Evolutionary conservation across 2,329 filamentous ascomycete genomes (phyloP).

Genomic region (Periconia sp.): DNA sequence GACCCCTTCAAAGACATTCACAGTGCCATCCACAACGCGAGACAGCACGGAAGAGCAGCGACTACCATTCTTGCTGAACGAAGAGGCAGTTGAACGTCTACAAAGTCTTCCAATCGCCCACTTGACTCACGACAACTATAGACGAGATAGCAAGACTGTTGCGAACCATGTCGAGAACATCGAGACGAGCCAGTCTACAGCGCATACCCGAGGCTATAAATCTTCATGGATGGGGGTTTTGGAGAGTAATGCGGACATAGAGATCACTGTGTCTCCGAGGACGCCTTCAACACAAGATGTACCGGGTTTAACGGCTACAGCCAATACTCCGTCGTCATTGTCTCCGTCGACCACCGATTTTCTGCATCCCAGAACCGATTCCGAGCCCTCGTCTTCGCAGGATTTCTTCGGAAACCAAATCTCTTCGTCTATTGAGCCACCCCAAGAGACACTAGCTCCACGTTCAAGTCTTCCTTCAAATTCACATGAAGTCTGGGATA

Average conservation of each 20-base stretch:
- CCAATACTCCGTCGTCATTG: not conserved
- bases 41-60: not conserved
- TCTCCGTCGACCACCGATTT: not conserved
- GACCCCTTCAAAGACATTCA: not conserved
- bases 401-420: not conserved
- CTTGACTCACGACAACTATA: not conserved
- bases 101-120: not conserved
- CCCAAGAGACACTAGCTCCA: not conserved
- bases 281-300: too few species aligned
- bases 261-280: too few species aligned
- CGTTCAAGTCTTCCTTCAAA: not conserved
- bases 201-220: too few species aligned
- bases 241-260: too few species aligned
- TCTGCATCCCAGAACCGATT: not conserved
- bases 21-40: not conserved
- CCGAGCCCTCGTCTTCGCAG: not conserved
- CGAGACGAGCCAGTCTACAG: too few species aligned
- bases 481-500: not conserved
- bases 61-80: not conserved
- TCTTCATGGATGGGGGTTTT: too few species aligned
- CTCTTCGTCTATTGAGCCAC: not conserved
- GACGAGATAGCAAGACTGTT: not conserved
- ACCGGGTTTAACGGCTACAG: too few species aligned
- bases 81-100: not conserved
- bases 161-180: too few species aligned